phyloP scores from a whole-genome alignment of 805 yeast species.

The Lipomyces lipofer region DNA sequence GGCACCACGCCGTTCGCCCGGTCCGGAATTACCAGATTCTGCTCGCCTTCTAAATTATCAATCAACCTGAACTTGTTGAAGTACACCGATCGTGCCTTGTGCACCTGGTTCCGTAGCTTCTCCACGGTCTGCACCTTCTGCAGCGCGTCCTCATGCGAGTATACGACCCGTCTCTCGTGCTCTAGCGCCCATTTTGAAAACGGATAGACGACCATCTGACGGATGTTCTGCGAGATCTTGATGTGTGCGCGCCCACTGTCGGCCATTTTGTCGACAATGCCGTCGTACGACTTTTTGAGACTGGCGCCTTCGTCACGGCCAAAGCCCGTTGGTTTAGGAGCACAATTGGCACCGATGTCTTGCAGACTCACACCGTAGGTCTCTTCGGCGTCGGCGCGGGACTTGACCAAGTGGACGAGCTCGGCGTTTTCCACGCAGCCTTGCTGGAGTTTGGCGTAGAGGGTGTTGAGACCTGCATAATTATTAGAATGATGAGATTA shows the following conservation, averaged over 20 bases:
- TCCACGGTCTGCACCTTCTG: constrained; percentile 49
- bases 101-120: constrained; percentile 56
- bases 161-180: constrained; percentile 65
- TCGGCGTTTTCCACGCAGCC: constrained; percentile 74
- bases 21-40: background rate
- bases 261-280: constrained; percentile 54
- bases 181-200: constrained; percentile 74
- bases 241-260: constrained; percentile 59
- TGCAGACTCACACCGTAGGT: constrained; percentile 60
- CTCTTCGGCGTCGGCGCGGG: constrained; percentile 71
- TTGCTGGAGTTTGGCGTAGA: constrained; percentile 43
- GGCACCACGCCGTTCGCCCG: background rate
- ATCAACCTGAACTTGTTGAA: constrained; percentile 74
- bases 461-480: constrained; percentile 39
- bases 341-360: constrained; percentile 42
- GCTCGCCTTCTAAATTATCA: constrained; percentile 52
- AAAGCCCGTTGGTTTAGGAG: constrained; percentile 46
- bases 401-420: constrained; percentile 61
- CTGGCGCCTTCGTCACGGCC: constrained; percentile 65
- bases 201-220: constrained; percentile 62
- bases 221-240: constrained; percentile 62
- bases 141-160: constrained; percentile 55
- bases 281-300: constrained; percentile 61
- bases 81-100: constrained; percentile 47
- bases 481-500: constrained; percentile 36